phyloP scores from a whole-genome alignment of 2,329 filamentous ascomycete species.

The Aphanocladium album region DNA sequence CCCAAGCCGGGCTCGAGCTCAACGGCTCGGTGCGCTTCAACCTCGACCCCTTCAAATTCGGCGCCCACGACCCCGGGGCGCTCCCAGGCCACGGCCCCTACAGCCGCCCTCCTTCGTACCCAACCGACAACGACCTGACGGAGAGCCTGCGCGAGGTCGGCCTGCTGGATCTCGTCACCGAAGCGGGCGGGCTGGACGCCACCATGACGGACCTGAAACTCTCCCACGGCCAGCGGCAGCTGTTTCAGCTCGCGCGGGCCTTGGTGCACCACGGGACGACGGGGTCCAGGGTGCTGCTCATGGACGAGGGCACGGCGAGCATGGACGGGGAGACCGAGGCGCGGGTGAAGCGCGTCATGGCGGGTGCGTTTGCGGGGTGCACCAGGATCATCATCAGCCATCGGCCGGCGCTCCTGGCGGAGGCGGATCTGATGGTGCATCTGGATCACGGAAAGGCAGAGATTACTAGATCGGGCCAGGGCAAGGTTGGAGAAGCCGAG shows the following conservation, averaged over 20 bases:
- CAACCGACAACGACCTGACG: constrained; percentile 11
- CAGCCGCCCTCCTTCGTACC: neutral
- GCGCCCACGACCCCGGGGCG: constrained; percentile 7
- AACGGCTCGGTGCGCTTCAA: constrained; percentile 39
- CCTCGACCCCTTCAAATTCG: constrained; percentile 17
- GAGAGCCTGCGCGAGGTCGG: constrained; percentile 12
- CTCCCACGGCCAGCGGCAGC: constrained; percentile 16
- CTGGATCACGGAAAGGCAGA: neutral
- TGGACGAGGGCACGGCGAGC: constrained; percentile 18
- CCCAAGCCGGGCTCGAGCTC: constrained; percentile 41
- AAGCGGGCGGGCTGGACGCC: constrained; percentile 14
- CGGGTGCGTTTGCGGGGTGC: constrained; percentile 13
- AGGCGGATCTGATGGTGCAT: neutral
- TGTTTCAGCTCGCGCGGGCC: constrained; percentile 16
- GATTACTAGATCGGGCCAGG: neutral
- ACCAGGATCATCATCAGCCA: constrained; percentile 14
- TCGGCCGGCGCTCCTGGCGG: neutral
- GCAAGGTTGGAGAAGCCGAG: neutral
- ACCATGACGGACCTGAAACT: constrained; percentile 7
- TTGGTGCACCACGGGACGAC: constrained; percentile 14
- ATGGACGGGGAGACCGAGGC: constrained; percentile 16
- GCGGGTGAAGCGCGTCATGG: constrained; percentile 8
- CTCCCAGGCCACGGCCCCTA: neutral
- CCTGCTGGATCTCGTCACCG: constrained; percentile 9
- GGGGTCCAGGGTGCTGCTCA: constrained; percentile 13